Percentiles rank a stretch among this genome's conserved stretches.
Conservation (phyloP, 257 asterid genomes). For the Penstemon davidsonii region DNA sequence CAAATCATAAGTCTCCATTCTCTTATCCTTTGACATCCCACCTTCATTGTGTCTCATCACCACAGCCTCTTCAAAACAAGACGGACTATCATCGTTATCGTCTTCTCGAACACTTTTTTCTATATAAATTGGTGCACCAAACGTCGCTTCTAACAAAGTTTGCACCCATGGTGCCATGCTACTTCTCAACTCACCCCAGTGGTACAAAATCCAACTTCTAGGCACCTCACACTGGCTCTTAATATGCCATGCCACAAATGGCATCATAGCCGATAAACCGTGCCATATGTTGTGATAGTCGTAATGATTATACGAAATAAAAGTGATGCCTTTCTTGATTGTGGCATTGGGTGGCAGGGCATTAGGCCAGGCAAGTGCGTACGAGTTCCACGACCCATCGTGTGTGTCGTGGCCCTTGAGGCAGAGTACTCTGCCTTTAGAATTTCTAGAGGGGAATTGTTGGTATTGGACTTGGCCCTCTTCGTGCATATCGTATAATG, state of each 20-base stretch:
- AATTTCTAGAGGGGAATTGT: slow-evolving; percentile 47
- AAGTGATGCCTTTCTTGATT: slow-evolving; percentile 47
- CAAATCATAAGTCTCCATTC: slow-evolving; percentile 56
- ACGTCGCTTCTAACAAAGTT: slow-evolving; percentile 48
- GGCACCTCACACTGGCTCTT: slow-evolving; percentile 47
- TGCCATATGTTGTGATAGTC: slow-evolving; percentile 76
- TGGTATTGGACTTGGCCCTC: slow-evolving; percentile 64
- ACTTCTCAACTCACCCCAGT: slow-evolving; percentile 68
- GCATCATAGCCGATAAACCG: slow-evolving; percentile 63
- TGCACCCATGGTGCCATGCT: slow-evolving; percentile 65
- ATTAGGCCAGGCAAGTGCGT: slow-evolving; percentile 69
- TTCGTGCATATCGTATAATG: slow-evolving; percentile 50
- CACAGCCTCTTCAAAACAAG: slow-evolving; percentile 62
- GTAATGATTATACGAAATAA: slow-evolving; percentile 61
- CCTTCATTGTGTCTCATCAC: slow-evolving; percentile 81
- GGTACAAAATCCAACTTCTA: slow-evolving; percentile 57
- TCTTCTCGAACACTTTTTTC: slow-evolving; percentile 27
- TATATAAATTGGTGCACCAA: slow-evolving; percentile 37
- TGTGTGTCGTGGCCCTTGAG: slow-evolving; percentile 54
- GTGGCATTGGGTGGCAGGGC: slow-evolving; percentile 53
- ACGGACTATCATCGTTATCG: slow-evolving; percentile 13
- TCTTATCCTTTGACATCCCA: slow-evolving; percentile 59
- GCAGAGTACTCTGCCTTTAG: slow-evolving; percentile 60
- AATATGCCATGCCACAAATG: slow-evolving; percentile 68
- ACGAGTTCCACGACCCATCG: slow-evolving; percentile 73